A percentile compares a stretch with the other conserved stretches of the same genome.
Conservation (phyloP, 257 asterid genomes). For the Solanum neorickii region DNA sequence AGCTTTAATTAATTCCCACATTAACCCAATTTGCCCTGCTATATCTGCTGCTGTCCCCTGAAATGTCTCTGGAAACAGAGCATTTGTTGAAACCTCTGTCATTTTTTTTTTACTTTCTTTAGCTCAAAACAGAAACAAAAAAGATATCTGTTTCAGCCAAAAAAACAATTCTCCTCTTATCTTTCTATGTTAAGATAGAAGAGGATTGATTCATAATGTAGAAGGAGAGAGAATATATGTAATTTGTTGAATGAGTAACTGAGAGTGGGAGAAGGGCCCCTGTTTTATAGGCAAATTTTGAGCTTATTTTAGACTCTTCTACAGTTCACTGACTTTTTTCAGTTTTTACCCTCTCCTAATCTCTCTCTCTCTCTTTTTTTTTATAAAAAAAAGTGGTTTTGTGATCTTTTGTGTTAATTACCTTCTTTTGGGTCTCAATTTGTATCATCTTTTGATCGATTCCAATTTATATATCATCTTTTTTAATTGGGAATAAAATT, state of each 20-base stretch:
- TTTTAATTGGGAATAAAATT: not conserved
- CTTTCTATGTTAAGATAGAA: not conserved
- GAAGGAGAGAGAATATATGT: not conserved
- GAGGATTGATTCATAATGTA: not conserved
- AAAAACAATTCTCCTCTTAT: not conserved
- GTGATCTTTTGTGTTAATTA: not conserved
- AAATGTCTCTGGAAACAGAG: not conserved
- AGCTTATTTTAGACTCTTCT: not conserved
- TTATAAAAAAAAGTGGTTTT: too few relatives aligned
- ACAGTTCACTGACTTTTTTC: slow-evolving; percentile 2
- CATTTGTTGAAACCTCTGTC: not conserved
- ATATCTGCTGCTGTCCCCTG: slow-evolving; percentile 47
- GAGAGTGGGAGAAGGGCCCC: not conserved
- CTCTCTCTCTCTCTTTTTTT: not conserved
- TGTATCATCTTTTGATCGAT: not conserved
- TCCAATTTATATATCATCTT: not conserved
- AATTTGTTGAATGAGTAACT: slow-evolving; percentile 17
- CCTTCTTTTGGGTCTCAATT: not conserved
- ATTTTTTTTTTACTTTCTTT: not conserved
- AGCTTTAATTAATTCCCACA: slow-evolving; percentile 78
- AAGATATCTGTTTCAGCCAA: not conserved
- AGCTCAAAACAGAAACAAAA: not conserved
- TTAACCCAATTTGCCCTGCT: slow-evolving; percentile 48
- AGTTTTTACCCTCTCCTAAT: not conserved
- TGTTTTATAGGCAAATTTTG: not conserved